Evolutionary conservation across 805 yeast genomes (phyloP).

Genomic region (Scheffersomyces lignosus): DNA sequence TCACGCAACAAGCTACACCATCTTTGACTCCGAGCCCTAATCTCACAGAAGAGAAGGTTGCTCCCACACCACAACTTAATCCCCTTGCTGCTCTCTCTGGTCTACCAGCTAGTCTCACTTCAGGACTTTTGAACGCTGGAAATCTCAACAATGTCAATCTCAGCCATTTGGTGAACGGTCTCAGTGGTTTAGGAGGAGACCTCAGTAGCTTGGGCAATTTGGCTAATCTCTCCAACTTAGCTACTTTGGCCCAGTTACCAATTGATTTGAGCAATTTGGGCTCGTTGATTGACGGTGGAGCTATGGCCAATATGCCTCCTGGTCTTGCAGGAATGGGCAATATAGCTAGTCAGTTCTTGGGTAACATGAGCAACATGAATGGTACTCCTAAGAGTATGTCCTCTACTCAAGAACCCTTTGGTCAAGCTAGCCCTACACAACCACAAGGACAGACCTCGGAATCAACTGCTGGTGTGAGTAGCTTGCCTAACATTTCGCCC

Average conservation of each 20-base stretch:
- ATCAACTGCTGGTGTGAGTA: slow-evolving; percentile 5
- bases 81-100: neutral
- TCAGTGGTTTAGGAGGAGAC: slow-evolving; percentile 36
- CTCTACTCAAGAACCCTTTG: neutral
- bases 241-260: slow-evolving; percentile 44
- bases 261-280: slow-evolving; percentile 39
- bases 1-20: slow-evolving; percentile 24
- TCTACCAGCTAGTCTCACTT: neutral
- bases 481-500: slow-evolving; percentile 20
- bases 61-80: neutral
- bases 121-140: slow-evolving; percentile 27
- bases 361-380: neutral
- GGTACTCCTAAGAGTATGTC: neutral
- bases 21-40: slow-evolving; percentile 22
- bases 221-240: slow-evolving; percentile 40
- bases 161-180: slow-evolving; percentile 42
- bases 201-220: slow-evolving; percentile 35
- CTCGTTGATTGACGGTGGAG: slow-evolving; percentile 20
- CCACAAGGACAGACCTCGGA: slow-evolving; percentile 14
- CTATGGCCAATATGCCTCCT: too few relatives aligned
- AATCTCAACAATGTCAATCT: slow-evolving; percentile 42
- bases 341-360: neutral
- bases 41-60: neutral
- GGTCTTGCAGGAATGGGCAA: neutral
- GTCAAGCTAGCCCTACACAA: slow-evolving; percentile 4